Base-by-base conservation (phyloP, 441 rosid species). In the Arabidopsis lyrata region DNA sequence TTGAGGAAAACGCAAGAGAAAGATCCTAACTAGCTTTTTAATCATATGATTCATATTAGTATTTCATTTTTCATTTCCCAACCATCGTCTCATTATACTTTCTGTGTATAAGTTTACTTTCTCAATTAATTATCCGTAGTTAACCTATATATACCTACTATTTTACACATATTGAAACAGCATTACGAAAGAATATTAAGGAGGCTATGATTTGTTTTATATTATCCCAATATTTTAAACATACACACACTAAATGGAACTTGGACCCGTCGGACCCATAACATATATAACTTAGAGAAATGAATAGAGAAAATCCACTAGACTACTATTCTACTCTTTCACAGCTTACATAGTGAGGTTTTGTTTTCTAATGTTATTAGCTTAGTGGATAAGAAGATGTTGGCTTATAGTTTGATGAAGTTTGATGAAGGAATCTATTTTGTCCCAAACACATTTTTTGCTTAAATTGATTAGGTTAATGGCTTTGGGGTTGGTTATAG, bases 1-100 rank as follows among this genome's bases (percentile, higher is more conserved):
- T 14, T 48, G 76, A 76, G 80, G 76, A 57, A 76, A 76, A 42
- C 39, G 15, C 5, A 63, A 63, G 53, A 55, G 31, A 54, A 59
- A 74, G 16, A 42, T 62, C 34, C 34, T 41, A 52, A 45, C 57
- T 8, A 29, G 31, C 16, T 45, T 62, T 29, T 42, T 18, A 22
- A 41, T 42, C 72, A 49, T 44, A 63, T 10, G 54, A 63, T 29
- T 16, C 16, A 45, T n/a, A 36, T 41, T 3, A 14, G 12, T 59
- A n/a, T 34, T 47, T 38, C n/a, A 60, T 6, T 27, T n/a, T 59
- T 59, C 66, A 57, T 35, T 59, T 27, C 32, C 41, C 53, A 60
- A 15, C 59, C 57, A 6, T 57, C 34, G 29, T 35, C 66, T 58
- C 66, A 24, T 35, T 58, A 58, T 35, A 6, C 44, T 45, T 3